These are phyloP conservation scores for Carex parvula DNA, from an alignment of 176 grass and related monocot species.

Conservation along the genomic window DNA sequence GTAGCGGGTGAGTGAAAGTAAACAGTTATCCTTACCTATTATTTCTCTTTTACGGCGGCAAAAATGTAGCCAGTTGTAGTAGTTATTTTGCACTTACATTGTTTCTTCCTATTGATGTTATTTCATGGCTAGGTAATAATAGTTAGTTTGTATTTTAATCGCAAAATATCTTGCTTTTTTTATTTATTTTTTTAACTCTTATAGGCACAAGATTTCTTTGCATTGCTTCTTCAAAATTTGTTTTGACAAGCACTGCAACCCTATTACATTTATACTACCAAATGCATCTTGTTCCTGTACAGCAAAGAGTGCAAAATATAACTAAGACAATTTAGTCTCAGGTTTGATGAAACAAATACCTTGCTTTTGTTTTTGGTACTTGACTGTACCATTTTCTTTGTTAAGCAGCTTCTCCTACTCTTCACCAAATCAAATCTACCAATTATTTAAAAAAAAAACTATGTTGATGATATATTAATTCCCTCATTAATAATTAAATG, in stretches of 20 bases:
- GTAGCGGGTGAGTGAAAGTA: background rate
- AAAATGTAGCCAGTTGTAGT: conserved; percentile 21
- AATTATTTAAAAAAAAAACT: background rate
- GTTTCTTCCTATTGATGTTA: conserved; percentile 17
- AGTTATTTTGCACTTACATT: conserved; percentile 24
- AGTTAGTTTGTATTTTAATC: conserved; percentile 5
- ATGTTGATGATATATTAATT: background rate
- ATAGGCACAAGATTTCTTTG: background rate
- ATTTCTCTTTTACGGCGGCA: background rate
- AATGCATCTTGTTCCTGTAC: background rate
- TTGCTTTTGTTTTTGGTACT: no score
- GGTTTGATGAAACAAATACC: no score
- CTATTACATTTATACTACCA: background rate
- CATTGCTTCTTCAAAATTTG: background rate
- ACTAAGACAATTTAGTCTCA: background rate
- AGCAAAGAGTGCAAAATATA: background rate
- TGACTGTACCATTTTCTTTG: background rate
- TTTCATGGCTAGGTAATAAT: conserved; percentile 25
- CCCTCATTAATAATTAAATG: background rate
- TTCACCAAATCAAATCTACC: conserved; percentile 11
- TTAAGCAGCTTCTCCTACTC: background rate
- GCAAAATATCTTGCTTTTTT: background rate
- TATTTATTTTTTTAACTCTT: background rate
- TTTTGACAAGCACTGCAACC: background rate
- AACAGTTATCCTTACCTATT: conserved; percentile 22